Evolutionary conservation across 2,329 filamentous ascomycete genomes (phyloP).

Genomic region (Colletotrichum sojae): DNA sequence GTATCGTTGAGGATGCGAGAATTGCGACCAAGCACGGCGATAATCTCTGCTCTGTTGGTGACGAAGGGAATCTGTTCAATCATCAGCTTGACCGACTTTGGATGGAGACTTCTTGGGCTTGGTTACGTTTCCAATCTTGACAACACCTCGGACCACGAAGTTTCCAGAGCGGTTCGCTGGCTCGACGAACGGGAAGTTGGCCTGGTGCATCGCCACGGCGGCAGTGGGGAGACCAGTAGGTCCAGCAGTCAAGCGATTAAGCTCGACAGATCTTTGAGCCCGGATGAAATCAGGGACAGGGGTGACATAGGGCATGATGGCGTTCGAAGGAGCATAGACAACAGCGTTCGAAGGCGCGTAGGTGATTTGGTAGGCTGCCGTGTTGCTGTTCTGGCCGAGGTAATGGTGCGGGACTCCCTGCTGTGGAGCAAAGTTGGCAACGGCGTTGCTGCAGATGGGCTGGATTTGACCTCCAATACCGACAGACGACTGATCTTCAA

Average conservation of each 20-base stretch:
- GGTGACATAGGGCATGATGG: not conserved
- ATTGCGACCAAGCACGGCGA: slow-evolving; percentile 72
- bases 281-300: slow-evolving; percentile 43
- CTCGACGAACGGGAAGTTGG: slow-evolving; percentile 65
- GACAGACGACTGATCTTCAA: not conserved
- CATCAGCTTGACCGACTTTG: slow-evolving; percentile 15
- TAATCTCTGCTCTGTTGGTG: slow-evolving; percentile 66
- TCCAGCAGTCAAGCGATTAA: slow-evolving; percentile 55
- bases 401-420: slow-evolving; percentile 12
- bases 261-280: slow-evolving; percentile 52
- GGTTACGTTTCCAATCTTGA: slow-evolving; percentile 65
- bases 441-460: not conserved
- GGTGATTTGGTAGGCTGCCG: slow-evolving; percentile 28
- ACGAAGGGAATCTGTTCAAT: slow-evolving; percentile 67
- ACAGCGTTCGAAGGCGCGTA: slow-evolving; percentile 8
- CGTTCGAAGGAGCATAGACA: slow-evolving; percentile 3
- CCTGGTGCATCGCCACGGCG: slow-evolving; percentile 52
- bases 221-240: slow-evolving; percentile 52
- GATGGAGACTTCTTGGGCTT: not conserved
- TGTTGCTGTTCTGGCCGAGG: not conserved
- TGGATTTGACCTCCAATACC: slow-evolving; percentile 17
- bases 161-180: slow-evolving; percentile 45
- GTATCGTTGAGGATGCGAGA: slow-evolving; percentile 67
- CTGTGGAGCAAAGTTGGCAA: not conserved
- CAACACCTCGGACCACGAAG: slow-evolving; percentile 54